Evolutionary conservation across 169 alveolate genomes (phyloP), one percentile per base, ranked within the genome.

Genomic region (Plasmodium coatneyi): DNA sequence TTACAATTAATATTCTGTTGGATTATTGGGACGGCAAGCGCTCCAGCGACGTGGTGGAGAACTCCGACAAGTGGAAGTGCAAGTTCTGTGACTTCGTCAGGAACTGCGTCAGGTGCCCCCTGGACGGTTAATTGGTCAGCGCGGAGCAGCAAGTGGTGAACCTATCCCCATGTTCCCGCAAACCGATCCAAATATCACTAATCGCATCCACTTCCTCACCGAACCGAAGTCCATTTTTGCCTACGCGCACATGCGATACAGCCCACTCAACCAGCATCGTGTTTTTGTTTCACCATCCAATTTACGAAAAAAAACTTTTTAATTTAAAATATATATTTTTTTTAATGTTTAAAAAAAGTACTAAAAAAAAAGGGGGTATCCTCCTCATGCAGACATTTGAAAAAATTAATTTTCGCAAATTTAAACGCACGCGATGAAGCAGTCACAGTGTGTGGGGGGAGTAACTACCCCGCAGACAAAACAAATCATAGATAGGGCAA

Each of bases 21-120:
- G 93, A 95, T 19, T 96, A 95, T 92, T 96, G 98, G 98, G 98
- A 96, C 25, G 98, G 98, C 32, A 76, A 84, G 70, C 80, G 98
- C 22, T 95, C 95, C 12, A 86, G 96, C 66, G 97, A 96, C 52
- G 96, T 95, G 28, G 98, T 96, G 16, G 92, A 71, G 9, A 95
- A 84, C 72, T 79, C 87, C 5, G 98, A 96, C 80, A 82, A 92
- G n/a, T 96, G 98, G 98, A 96, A 96, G 95, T 96, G 98, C 80
- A 96, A 94, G 83, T 94, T 95, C 81, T 96, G 98, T 83, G 97
- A 96, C 76, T 95, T 95, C 92, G 93, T 92, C 84, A 95, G 92
- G 56, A 96, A 96, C 46, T 96, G 98, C 66, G 96, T 95, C 16
- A 93, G 93, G 19, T 84, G 97, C 14, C 98, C 98, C 1, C 70